phyloP scores from a whole-genome alignment of 176 grass and related monocot species.

The Phoenix dactylifera region DNA sequence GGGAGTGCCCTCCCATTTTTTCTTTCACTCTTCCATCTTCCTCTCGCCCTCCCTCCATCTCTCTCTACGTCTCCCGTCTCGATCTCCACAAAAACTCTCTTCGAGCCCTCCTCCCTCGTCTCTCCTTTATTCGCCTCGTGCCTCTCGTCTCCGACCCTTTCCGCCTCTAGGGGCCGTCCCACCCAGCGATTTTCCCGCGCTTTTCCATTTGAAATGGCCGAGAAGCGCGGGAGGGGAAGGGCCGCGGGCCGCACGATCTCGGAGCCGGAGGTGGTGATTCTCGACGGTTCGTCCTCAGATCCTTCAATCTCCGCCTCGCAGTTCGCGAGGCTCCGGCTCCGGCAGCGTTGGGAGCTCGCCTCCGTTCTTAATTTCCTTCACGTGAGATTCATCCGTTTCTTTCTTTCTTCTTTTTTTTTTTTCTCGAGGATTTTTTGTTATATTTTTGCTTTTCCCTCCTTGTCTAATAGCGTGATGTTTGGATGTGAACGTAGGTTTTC shows the following conservation, averaged over 20 bases:
- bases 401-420: background rate
- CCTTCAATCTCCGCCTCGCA: background rate
- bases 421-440: slow-evolving; percentile 16
- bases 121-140: background rate
- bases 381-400: slow-evolving; percentile 21
- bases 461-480: background rate
- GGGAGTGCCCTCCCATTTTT: no score
- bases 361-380: slow-evolving; percentile 68
- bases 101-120: no score
- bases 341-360: slow-evolving; percentile 80
- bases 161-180: slow-evolving; percentile 11
- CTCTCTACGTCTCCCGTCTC: no score
- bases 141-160: slow-evolving; percentile 12
- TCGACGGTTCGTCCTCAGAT: no score
- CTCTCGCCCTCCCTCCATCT: no score
- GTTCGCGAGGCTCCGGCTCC: slow-evolving; percentile 34
- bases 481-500: slow-evolving; percentile 46
- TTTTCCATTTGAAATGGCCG: no score
- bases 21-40: no score
- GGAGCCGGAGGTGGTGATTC: no score
- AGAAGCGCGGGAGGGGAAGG: no score
- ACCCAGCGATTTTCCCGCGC: no score
- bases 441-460: background rate
- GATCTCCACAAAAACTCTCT: no score
- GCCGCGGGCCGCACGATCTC: no score